Conservation (phyloP, 1,139 yeast species). For the Debaryomycetaceae sp. region DNA sequence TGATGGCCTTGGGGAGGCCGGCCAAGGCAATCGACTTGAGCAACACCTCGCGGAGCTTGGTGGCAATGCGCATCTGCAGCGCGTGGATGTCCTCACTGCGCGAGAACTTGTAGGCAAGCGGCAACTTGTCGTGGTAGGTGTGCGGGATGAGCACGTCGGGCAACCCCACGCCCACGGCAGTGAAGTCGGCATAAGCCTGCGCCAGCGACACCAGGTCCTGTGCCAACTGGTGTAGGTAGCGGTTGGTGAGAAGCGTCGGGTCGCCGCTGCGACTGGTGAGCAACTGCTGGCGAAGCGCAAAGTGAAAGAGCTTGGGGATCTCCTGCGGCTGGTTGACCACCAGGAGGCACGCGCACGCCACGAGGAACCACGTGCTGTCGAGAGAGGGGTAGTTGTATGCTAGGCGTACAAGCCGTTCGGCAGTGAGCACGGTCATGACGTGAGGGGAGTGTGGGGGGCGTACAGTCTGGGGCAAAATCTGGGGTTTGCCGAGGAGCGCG, state of each 20-base stretch:
- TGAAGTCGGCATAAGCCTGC: constrained; percentile 33
- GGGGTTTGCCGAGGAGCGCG: too few species aligned
- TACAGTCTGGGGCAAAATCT: too few species aligned
- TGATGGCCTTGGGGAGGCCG: constrained; percentile 83
- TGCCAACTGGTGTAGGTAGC: constrained; percentile 29
- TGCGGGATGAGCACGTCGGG: constrained; percentile 44
- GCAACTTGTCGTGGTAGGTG: constrained; percentile 35
- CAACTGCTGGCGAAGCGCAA: constrained; percentile 57
- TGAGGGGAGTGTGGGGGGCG: too few species aligned
- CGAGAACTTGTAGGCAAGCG: constrained; percentile 33
- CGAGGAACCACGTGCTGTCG: constrained; percentile 59
- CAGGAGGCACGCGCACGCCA: constrained; percentile 79
- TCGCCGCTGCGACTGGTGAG: constrained; percentile 25
- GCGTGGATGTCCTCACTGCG: constrained; percentile 31
- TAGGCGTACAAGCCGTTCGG: constrained; percentile 58
- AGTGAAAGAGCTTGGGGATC: constrained; percentile 69
- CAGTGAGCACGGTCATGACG: constrained; percentile 13
- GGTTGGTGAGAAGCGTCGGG: constrained; percentile 26
- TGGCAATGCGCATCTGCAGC: constrained; percentile 41
- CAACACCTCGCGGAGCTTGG: constrained; percentile 68
- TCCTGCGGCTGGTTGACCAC: constrained; percentile 82
- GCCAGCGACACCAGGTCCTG: constrained; percentile 39
- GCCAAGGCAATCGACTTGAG: constrained; percentile 73
- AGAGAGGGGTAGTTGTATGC: constrained; percentile 48
- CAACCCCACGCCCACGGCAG: constrained; percentile 40